Evolutionary conservation across 1,139 yeast genomes (phyloP), one percentile per base, ranked within the genome.

Genomic region (Blastobotrys petasosporus): DNA sequence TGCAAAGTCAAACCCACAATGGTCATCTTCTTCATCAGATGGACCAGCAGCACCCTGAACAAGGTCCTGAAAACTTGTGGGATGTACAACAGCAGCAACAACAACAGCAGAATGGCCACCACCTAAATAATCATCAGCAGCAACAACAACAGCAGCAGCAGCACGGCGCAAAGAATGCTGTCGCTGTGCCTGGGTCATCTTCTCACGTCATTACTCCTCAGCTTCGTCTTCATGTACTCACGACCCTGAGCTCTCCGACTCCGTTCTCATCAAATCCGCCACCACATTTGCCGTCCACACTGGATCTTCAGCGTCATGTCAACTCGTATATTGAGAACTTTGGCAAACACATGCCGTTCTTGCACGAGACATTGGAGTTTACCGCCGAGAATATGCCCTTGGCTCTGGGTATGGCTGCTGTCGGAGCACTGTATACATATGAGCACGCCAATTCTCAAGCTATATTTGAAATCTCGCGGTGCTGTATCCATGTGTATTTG

Each of bases 361-460:
- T 88, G 54, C 96, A 87, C 64, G 71, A 86, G 42, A 74, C 88
- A 2, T 70, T 85, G 48, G 68, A 74, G 50, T 78, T 80, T 49
- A 73, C 73, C 51, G 63, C 73, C 47, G 85, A 82, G 43, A 83
- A 84, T 60, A 79, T 84, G 49, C 92, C 95, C 1, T 68, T 88
- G 45, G 64, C 87, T n/a, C 68, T 87, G 46, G 77, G 92, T 10
- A 85, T 88, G 78, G 84, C 94, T 1, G 84, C 95, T 17, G 78
- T 88, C 50, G 97, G 97, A 37, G 95, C 97, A 0, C 70, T 88
- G 25, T 86, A 86, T 58, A 79, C 85, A 1, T 86, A 84, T 65
- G 94, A 88, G 62, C 84, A 85, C 23, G 70, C 80, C 34, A 85
- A 85, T 59, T 85, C 95, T 0, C 73, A 83, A 55, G 71, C 85